Evolutionary conservation across 2,329 filamentous ascomycete species (phyloP), one percentile per base, ranked within the genome.

Genomic region (Clarireedia sp.): DNA sequence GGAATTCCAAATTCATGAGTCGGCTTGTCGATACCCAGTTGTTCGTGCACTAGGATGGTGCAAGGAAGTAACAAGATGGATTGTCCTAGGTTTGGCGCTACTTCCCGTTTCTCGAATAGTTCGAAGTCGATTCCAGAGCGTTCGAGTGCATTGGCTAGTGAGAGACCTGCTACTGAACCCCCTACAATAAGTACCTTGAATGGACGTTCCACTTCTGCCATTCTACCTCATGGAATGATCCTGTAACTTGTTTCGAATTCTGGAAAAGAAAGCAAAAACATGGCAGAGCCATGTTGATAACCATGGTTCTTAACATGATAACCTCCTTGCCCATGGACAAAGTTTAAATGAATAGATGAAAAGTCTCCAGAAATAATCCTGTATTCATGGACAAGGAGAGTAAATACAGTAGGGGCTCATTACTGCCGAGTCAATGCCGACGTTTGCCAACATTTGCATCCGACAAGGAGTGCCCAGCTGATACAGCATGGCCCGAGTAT

Each of bases 41-140:
- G 78, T 56, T 80, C 77, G 2, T 79, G 62, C 5, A 81, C 74
- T 1, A 73, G 69, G 7, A 67, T 56, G 1, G 74, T 74, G 24
- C 74, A 70, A 0, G 77, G 69, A 55, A 63, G 58, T 14, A 66
- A 46, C n/a, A 58, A 57, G 10, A 66, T 62, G 16, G 58, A 59
- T 9, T 62, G 60, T 3, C 63, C 64, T 9, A 60, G 29, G 17
- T 64, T 57, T 5, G 59, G 60, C 4, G 58, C 53, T 4, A 64
- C 54, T 36, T 61, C 56, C 7, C 61, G 51, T 3, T 56, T 55
- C 55, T 66, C 64, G 16, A 66, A 60, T 9, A 66, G 44, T 10
- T 61, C 52, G 43, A 60, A 66, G 36, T 62, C 41, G 38, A 66
- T 64, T 8, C 51, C 50, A 2, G 60, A 59, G 12, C 38, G 52